Conservation (phyloP, 768 basidiomycete species). For the Trametopsis cervina region DNA sequence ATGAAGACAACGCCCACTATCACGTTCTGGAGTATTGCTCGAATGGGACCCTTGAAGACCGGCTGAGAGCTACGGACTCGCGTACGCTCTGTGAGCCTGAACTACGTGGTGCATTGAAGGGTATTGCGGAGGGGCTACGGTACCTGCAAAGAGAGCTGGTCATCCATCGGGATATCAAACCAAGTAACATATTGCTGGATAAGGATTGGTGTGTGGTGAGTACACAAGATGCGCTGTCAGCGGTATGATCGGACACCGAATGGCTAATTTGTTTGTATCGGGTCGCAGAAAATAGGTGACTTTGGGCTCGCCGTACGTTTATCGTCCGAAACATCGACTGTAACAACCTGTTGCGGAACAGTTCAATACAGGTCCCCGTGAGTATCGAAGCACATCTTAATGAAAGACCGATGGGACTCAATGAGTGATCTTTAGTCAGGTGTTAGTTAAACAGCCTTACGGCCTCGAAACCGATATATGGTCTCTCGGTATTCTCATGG, state of each 20-base stretch:
- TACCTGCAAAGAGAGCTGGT: conserved; percentile 37
- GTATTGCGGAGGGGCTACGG: conserved; percentile 34
- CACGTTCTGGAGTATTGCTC: conserved; percentile 42
- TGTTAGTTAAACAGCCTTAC: conserved; percentile 25
- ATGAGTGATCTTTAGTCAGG: conserved; percentile 28
- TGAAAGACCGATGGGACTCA: neutral
- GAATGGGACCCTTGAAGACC: conserved; percentile 30
- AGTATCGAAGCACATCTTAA: conserved; percentile 11
- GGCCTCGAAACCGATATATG: conserved; percentile 37
- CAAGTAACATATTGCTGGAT: conserved; percentile 33
- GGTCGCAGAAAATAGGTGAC: conserved; percentile 37
- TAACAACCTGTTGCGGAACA: conserved; percentile 15
- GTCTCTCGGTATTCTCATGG: conserved; percentile 39
- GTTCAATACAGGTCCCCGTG: conserved; percentile 37
- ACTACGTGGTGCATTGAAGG: conserved; percentile 31
- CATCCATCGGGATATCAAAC: conserved; percentile 37
- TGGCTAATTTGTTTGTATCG: too few species aligned
- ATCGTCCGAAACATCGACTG: conserved; percentile 17
- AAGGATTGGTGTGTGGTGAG: conserved; percentile 35
- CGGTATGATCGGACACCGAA: too few species aligned
- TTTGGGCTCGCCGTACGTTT: conserved; percentile 32
- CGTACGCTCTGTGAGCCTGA: conserved; percentile 27
- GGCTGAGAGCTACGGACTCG: conserved; percentile 21
- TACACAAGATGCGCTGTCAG: too few species aligned
- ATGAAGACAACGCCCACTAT: conserved; percentile 24